A percentile compares a stretch with the other conserved stretches of the same genome.
Conservation (phyloP, 2,329 filamentous ascomycete genomes). For the Microcyclosporella mali region DNA sequence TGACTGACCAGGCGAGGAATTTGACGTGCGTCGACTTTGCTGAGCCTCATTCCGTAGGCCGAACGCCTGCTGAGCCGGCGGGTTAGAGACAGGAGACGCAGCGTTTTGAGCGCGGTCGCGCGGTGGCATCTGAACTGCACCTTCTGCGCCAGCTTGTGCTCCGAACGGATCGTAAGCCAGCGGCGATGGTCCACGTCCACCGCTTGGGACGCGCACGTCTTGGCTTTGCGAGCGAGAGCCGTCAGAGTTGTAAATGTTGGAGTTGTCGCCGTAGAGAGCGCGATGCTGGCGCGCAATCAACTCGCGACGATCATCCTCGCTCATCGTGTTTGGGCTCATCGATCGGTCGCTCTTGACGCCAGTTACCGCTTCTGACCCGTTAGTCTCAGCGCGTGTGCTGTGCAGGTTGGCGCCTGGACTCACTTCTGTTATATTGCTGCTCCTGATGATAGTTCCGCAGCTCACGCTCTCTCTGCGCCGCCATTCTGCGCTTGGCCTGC, state of each 20-base stretch:
- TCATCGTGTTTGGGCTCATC: conserved; percentile 79
- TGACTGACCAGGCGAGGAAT: conserved; percentile 77
- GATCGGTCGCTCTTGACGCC: conserved; percentile 78
- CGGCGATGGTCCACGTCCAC: conserved; percentile 70
- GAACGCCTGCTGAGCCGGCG: conserved; percentile 39
- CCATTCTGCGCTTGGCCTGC: conserved; percentile 98
- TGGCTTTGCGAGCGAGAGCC: conserved; percentile 64
- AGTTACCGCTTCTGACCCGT: conserved; percentile 57
- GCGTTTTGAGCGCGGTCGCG: conserved; percentile 59
- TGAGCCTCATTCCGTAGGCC: conserved; percentile 47
- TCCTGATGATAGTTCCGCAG: conserved; percentile 99
- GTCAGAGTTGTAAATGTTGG: conserved; percentile 64
- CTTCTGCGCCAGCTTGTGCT: conserved; percentile 49
- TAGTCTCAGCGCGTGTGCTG: conserved; percentile 1
- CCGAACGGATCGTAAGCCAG: conserved; percentile 68
- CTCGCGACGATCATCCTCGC: conserved; percentile 91
- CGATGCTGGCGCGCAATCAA: conserved; percentile 93
- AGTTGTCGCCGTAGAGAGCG: conserved; percentile 76
- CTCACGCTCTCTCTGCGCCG: conserved; percentile 96
- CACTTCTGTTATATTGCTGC: conserved; percentile 99
- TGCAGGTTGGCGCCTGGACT: conserved; percentile 11
- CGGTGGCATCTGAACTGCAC: conserved; percentile 47
- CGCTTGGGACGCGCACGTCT: conserved; percentile 55
- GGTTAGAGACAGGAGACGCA: conserved; percentile 70
- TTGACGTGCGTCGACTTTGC: conserved; percentile 71